Percentiles rank a stretch among this genome's conserved stretches.
These are phyloP conservation scores for Zasmidium cellare DNA, from an alignment of 2,329 filamentous ascomycete genomes.

Conservation along the genomic window DNA sequence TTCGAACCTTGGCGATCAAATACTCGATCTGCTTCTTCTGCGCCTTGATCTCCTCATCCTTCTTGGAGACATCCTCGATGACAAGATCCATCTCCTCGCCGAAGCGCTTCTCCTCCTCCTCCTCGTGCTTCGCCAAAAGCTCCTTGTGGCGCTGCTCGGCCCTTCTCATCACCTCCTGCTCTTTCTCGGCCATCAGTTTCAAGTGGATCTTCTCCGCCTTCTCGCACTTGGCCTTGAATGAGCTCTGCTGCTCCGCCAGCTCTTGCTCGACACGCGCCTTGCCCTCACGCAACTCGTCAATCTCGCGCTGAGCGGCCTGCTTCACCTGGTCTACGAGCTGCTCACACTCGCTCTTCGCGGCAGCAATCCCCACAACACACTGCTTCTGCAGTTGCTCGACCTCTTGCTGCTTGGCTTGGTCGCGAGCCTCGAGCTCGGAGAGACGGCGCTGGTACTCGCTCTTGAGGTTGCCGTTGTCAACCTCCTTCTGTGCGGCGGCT, in stretches of 20 bases:
- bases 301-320: not conserved
- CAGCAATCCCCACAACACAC: not conserved
- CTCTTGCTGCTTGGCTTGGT: not conserved
- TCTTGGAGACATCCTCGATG: too few relatives aligned
- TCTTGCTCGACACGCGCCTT: not conserved
- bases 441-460: not conserved
- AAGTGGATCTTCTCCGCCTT: too few relatives aligned
- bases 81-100: too few relatives aligned
- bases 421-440: not conserved
- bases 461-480: too few relatives aligned
- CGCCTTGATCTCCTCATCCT: not conserved
- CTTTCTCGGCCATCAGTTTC: too few relatives aligned
- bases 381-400: not conserved
- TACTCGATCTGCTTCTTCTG: not conserved
- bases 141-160: too few relatives aligned
- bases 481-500: too few relatives aligned
- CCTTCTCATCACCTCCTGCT: too few relatives aligned
- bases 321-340: not conserved
- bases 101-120: too few relatives aligned
- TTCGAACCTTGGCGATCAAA: too few relatives aligned
- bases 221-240: too few relatives aligned
- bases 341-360: not conserved
- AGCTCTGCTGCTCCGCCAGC: not conserved
- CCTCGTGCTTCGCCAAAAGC: too few relatives aligned
- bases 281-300: not conserved